Percentiles rank a stretch among this genome's conserved stretches.
phyloP scores from a whole-genome alignment of 139 green algal genomes.

The Ettlia oleoabundans region DNA sequence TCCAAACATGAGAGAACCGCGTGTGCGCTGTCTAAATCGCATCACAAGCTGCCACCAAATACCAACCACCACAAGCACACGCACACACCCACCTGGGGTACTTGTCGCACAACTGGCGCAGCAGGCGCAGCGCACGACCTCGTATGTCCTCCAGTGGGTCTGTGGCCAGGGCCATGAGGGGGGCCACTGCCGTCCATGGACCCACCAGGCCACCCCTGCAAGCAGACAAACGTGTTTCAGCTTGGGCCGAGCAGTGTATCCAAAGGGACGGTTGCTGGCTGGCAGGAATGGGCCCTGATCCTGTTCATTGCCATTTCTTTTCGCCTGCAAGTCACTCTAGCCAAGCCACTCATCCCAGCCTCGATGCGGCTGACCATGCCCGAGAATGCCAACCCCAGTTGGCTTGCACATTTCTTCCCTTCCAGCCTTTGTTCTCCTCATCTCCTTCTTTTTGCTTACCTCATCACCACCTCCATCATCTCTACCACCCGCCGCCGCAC shows the following conservation, averaged over 20 bases:
- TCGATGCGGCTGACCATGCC: background rate
- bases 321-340: background rate
- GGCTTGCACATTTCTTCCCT: background rate
- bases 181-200: conserved; percentile 70
- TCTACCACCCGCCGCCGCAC: conserved; percentile 69
- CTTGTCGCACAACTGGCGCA: conserved; percentile 38
- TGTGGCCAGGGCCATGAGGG: conserved; percentile 66
- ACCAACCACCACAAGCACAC: too few relatives aligned
- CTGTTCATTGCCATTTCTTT: too few relatives aligned
- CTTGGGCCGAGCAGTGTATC: background rate
- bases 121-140: conserved; percentile 36
- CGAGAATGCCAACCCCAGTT: too few relatives aligned
- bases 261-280: background rate
- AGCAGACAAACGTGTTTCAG: too few relatives aligned
- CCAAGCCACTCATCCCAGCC: background rate
- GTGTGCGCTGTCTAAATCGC: too few relatives aligned
- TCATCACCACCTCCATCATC: conserved; percentile 76
- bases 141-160: conserved; percentile 60
- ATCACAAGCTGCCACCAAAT: too few relatives aligned
- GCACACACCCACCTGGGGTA: too few relatives aligned
- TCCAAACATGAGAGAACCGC: too few relatives aligned
- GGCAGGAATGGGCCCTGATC: too few relatives aligned
- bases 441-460: conserved; percentile 17
- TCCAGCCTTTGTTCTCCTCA: background rate
- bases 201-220: conserved; percentile 69